Base-by-base conservation (phyloP, 1,284 basidiomycete species). In the Irpex sp. region DNA sequence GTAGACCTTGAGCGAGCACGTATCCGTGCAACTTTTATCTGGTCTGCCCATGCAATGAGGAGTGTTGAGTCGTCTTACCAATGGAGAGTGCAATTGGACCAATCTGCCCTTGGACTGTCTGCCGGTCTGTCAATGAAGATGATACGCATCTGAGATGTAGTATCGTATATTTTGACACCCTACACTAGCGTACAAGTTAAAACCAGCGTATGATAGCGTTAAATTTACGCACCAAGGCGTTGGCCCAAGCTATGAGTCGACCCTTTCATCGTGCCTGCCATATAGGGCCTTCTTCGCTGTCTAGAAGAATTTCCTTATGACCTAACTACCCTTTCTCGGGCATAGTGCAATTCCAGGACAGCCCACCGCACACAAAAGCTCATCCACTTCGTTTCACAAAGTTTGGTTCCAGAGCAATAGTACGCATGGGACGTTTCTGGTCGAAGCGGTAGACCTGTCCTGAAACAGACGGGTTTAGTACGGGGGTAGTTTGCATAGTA, bases 261-360 rank as follows among this genome's bases (percentile, higher is more conserved):
- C 88, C 90, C 68, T 87, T 82, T 97, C 97, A 99, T 62, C 91
- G 84, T 4, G 89, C 87, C 44, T 90, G 88, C 95, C 95, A 98
- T 64, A 99, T 93, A 0, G 97, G 94, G 1, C 97, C 97, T 76
- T 99, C 97, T 3, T 92, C 93, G 21, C 85, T 83, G 72, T 97
- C 93, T 21, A 99, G 76, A 4, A 92, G 76, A 0, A 91, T 92
- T 75, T 98, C 96, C 70, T 93, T 96, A 72, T 98, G 93, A 0
- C 97, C 96, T 2, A 98, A 80, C 96, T 97, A 98, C 7, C 96
- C 93, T 75, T 98, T 98, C 78, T 99, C 97, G 67, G 93, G 87
- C 67, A 97, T 74, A 11, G 94, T 82, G 31, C 99, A 80, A 47
- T 85, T 88, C 3, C 97, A 97, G 0, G 93, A 91, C 85, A 98